Evolutionary conservation across 2,329 filamentous ascomycete genomes (phyloP), one percentile per base, ranked within the genome.

Genomic region (Hysterium pulicare): DNA sequence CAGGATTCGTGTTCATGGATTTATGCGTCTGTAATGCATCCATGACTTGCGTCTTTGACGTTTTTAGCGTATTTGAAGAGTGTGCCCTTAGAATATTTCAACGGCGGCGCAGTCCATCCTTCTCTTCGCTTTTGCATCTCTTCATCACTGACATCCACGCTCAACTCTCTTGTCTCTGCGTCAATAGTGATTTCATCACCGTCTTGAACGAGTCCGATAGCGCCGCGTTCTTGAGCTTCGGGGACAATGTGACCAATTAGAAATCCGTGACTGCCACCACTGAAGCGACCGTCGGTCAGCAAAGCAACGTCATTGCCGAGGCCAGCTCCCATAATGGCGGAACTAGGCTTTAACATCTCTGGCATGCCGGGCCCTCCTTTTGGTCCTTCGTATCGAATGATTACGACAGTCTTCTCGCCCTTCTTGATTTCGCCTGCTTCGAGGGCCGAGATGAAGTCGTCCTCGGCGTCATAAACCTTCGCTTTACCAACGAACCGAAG

Each of bases 201-300:
- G 53, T 95, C 84, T 54, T 78, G 67, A n/a, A 93, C 85, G 9
- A 95, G 76, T 11, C 80, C 89, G 48, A 95, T 93, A 2, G 89
- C 89, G 0, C 89, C 89, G 38, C 89, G 89, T 51, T 87, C 86
- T 61, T 87, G 84, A 7, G 89, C 89, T 71, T 95, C 89, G 20
- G 89, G 89, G 31, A 90, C 87, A 48, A 95, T 86, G 69, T 93
- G 87, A 1, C 87, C 87, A 57, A 93, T 91, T 54, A 93, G 73
- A 77, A 93, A 93, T 30, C 87, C 87, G 76, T 93, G 87, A 48
- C 81, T 86, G 40, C 87, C 89, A 44, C 89, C 89, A 7, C 81
- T 86, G 75, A 89, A 90, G 30, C 86, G 81, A 0, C 82, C 82
- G 56, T 90, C 84, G 2, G 85, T 87, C 47, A 89, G 75, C 35